phyloP scores from a whole-genome alignment of 164 flowering plant species.

The Magnolia changhungtana region DNA sequence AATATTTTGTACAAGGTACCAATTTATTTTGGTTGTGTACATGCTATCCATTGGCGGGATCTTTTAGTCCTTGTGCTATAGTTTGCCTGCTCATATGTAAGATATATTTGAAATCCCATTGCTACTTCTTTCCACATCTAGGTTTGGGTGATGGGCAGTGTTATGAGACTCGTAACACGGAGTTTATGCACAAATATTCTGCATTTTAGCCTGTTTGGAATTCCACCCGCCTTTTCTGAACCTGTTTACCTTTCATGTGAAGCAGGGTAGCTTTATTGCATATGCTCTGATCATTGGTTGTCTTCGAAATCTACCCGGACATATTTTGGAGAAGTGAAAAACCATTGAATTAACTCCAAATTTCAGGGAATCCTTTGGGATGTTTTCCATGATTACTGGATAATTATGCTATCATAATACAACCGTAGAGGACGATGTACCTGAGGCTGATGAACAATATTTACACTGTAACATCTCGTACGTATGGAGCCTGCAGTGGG shows the following conservation, averaged over 20 bases:
- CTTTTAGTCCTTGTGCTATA: neutral
- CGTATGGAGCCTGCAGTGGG: too few relatives aligned
- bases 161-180: neutral
- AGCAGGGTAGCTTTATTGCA: too few relatives aligned
- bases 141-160: neutral
- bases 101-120: neutral
- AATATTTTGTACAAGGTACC: conserved; percentile 92
- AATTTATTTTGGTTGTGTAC: neutral
- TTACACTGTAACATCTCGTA: too few relatives aligned
- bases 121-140: neutral
- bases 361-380: neutral
- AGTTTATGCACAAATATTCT: neutral
- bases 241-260: too few relatives aligned
- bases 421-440: too few relatives aligned
- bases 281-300: neutral
- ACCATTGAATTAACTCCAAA: neutral
- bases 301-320: neutral
- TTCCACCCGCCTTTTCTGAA: too few relatives aligned
- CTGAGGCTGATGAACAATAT: too few relatives aligned
- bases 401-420: too few relatives aligned
- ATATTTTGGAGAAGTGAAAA: neutral
- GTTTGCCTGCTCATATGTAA: neutral
- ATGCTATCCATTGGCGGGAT: neutral
- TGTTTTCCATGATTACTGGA: neutral
- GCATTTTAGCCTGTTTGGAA: neutral